Conservation (phyloP, 805 yeast species). For the Lipomyces oligophaga region DNA sequence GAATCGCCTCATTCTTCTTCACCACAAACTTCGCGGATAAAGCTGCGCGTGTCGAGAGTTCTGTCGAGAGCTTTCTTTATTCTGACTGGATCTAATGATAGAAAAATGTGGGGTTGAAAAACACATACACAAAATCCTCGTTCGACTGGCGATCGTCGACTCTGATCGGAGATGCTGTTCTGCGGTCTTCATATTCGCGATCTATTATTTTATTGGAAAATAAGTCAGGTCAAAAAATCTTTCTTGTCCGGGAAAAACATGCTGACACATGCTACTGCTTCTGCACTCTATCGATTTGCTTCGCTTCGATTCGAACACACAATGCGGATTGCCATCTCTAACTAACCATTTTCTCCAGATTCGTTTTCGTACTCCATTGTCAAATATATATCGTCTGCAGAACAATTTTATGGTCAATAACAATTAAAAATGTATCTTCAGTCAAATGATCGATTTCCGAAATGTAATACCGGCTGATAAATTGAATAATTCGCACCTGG, state of each 20-base stretch:
- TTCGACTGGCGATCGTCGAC: conserved; percentile 12
- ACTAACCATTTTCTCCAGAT: conserved; percentile 18
- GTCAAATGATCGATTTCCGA: no score
- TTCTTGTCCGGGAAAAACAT: not conserved
- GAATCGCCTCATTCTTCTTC: no score
- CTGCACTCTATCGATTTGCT: no score
- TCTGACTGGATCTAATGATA: not conserved
- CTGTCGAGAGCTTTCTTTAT: no score
- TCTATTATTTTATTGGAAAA: conserved; percentile 1
- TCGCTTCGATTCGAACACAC: not conserved
- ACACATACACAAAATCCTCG: not conserved
- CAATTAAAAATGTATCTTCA: no score
- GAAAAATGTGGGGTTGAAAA: not conserved
- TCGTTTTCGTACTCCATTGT: conserved; percentile 26
- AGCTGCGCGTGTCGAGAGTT: no score
- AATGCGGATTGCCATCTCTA: not conserved
- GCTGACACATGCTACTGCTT: not conserved
- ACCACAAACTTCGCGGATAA: no score
- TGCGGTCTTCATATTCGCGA: conserved; percentile 22
- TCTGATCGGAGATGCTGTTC: conserved; percentile 24
- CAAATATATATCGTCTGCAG: no score
- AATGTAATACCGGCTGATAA: no score
- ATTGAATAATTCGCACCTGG: no score
- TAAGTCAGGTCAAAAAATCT: not conserved
- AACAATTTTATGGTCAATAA: no score